Conservation (phyloP, 2,329 filamentous ascomycete genomes). For the Alternaria longipes region DNA sequence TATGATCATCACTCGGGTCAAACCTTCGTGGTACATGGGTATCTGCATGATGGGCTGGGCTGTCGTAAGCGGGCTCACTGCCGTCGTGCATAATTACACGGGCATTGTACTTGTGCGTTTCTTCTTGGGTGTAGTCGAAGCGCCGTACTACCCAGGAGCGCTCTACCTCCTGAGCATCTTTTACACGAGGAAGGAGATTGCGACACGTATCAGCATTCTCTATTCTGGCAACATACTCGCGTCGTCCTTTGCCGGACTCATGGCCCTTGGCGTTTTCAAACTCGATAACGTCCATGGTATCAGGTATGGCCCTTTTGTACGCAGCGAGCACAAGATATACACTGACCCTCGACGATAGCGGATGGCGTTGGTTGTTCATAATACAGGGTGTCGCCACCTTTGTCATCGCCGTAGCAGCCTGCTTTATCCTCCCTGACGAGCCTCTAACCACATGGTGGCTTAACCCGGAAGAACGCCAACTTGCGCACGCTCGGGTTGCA, state of each 20-base stretch:
- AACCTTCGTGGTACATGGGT: conserved; percentile 40
- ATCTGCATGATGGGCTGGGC: conserved; percentile 47
- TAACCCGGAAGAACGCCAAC: conserved; percentile 54
- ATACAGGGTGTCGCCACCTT: conserved; percentile 40
- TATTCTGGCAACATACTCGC: conserved; percentile 28
- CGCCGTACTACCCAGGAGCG: conserved; percentile 66
- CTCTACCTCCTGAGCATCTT: conserved; percentile 69
- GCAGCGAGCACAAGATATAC: conserved; percentile 4
- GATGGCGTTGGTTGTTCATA: conserved; percentile 29
- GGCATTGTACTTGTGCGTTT: conserved; percentile 43
- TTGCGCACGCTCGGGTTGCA: too few relatives aligned
- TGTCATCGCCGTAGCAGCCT: conserved; percentile 28
- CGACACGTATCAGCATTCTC: conserved; percentile 26
- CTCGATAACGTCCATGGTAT: conserved; percentile 31
- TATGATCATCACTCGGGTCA: neutral
- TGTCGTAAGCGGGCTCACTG: conserved; percentile 37
- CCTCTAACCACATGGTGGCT: conserved; percentile 56
- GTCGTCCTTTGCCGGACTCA: conserved; percentile 24
- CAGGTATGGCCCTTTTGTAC: neutral
- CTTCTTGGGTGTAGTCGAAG: conserved; percentile 45
- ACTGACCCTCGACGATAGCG: too few relatives aligned
- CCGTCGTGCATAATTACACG: conserved; percentile 40
- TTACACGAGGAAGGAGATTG: conserved; percentile 65
- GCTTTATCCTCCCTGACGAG: conserved; percentile 50
- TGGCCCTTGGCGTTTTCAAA: conserved; percentile 28